Evolutionary conservation across 1,284 basidiomycete genomes (phyloP).

Genomic region (Somion occarium): DNA sequence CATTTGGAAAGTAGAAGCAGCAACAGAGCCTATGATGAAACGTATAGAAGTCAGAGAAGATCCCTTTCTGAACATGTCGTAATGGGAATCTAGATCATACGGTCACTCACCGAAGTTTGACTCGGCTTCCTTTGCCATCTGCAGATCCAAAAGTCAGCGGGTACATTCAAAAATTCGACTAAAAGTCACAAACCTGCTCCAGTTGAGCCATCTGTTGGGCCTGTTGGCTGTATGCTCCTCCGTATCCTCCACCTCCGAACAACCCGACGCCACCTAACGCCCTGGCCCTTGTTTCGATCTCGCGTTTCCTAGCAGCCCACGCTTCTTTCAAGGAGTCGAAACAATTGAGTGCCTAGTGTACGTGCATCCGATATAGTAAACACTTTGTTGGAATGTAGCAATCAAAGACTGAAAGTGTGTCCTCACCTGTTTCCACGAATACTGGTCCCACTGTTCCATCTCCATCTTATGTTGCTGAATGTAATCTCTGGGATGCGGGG

Average conservation of each 20-base stretch:
- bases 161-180: background rate
- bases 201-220: conserved; percentile 29
- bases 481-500: conserved; percentile 32
- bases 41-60: background rate
- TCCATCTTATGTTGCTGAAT: conserved; percentile 33
- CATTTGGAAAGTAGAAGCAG: conserved; percentile 34
- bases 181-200: conserved; percentile 23
- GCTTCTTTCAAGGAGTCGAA: conserved; percentile 32
- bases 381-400: background rate
- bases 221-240: conserved; percentile 19
- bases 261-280: conserved; percentile 26
- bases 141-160: conserved; percentile 5
- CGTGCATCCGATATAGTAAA: background rate
- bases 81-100: too few relatives aligned
- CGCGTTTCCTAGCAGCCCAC: conserved; percentile 28
- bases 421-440: conserved; percentile 33
- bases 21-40: conserved; percentile 28
- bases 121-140: conserved; percentile 32
- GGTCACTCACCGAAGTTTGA: conserved; percentile 27
- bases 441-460: conserved; percentile 33
- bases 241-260: conserved; percentile 24
- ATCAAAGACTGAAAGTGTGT: background rate
- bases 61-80: too few relatives aligned
- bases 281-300: conserved; percentile 26
- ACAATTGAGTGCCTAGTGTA: conserved; percentile 24